Percentiles rank a stretch among this genome's conserved stretches.
Conservation (phyloP, 352 stramenopile genomes). For the Peronospora belbahrii region DNA sequence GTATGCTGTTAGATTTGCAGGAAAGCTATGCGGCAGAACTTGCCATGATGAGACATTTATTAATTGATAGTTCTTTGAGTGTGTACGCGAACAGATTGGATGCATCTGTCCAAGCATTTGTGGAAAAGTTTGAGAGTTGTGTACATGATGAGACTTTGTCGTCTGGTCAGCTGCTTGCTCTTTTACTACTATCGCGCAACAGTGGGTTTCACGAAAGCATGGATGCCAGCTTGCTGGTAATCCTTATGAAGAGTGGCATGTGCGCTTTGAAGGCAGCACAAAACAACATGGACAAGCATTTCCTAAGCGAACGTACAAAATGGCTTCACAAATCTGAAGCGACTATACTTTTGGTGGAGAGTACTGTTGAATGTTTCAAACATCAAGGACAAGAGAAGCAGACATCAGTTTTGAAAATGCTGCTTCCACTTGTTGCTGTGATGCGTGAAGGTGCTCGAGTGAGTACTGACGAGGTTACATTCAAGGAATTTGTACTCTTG, state of each 20-base stretch:
- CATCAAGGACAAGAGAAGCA: conserved; percentile 7
- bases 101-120: conserved; percentile 2
- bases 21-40: conserved; percentile 8
- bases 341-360: conserved; percentile 17
- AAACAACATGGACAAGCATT: not conserved
- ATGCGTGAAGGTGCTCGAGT: conserved; percentile 16
- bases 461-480: conserved; percentile 8
- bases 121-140: conserved; percentile 23
- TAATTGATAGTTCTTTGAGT: conserved; percentile 1
- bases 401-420: conserved; percentile 6
- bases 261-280: conserved; percentile 9
- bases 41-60: conserved; percentile 16
- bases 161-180: conserved; percentile 26
- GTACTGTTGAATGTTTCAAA: conserved; percentile 9
- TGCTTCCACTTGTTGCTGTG: conserved; percentile 19
- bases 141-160: conserved; percentile 21
- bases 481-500: conserved; percentile 29
- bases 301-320: not conserved
- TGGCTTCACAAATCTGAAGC: conserved; percentile 4
- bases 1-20: conserved; percentile 15
- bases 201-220: not conserved
- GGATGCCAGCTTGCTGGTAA: conserved; percentile 7
- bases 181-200: conserved; percentile 32
- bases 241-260: conserved; percentile 20
- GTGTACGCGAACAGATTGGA: conserved; percentile 1